These are phyloP conservation scores for Claviceps arundinis DNA, from an alignment of 2,329 filamentous ascomycete species.

Conservation along the genomic window DNA sequence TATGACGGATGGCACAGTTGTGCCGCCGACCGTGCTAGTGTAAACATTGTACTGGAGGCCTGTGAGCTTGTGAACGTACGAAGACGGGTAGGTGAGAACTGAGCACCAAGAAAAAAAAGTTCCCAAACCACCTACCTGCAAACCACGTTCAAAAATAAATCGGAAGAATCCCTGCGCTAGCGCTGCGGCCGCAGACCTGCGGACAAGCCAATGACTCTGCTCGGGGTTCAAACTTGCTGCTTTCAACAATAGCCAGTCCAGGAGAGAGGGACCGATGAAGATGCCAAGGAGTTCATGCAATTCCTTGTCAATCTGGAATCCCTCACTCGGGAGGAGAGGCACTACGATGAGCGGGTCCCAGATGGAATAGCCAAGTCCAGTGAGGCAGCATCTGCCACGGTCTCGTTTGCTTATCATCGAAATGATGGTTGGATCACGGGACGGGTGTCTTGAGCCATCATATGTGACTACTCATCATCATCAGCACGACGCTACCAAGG, in stretches of 20 bases:
- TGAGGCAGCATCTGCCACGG: constrained; percentile 1
- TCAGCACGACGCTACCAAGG: background rate
- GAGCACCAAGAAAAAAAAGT: too few species aligned
- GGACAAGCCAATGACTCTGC: constrained; percentile 3
- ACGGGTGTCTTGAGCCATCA: too few species aligned
- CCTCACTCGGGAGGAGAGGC: background rate
- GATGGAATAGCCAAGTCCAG: constrained; percentile 2
- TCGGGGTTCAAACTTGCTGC: background rate
- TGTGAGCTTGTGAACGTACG: background rate
- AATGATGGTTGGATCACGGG: too few species aligned
- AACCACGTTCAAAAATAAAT: background rate
- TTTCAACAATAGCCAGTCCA: constrained; percentile 1
- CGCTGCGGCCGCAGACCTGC: constrained; percentile 10
- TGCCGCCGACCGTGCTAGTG: background rate
- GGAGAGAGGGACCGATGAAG: background rate
- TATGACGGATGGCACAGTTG: background rate
- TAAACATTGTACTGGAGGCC: background rate
- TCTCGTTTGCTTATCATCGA: too few species aligned
- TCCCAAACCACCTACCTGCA: too few species aligned
- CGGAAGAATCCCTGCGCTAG: constrained; percentile 8
- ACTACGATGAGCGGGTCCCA: constrained; percentile 1
- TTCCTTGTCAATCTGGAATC: background rate
- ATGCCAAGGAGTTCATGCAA: background rate
- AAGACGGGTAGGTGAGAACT: background rate
- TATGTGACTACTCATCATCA: too few species aligned